Conservation (phyloP, 2,329 filamentous ascomycete species). For the Zymoseptoria brevis region DNA sequence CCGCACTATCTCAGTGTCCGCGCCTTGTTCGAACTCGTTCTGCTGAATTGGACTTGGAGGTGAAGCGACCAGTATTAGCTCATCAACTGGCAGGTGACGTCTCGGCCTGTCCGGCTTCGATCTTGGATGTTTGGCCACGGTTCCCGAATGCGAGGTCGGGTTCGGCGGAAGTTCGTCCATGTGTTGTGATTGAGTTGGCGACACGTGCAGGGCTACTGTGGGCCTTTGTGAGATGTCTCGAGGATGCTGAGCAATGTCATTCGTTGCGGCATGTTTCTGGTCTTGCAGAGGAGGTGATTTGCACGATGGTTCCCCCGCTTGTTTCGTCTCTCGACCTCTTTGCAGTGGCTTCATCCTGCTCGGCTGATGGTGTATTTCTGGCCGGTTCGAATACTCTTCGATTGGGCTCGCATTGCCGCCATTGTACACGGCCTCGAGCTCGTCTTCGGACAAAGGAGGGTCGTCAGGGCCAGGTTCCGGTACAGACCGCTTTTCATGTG, state of each 20-base stretch:
- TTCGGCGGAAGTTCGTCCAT: neutral
- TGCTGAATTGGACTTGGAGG: neutral
- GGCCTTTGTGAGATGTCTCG: neutral
- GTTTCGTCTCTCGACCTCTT: neutral
- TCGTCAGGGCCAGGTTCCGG: slow-evolving; percentile 19
- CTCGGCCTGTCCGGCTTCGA: neutral
- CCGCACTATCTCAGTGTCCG: slow-evolving; percentile 3
- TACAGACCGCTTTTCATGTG: neutral
- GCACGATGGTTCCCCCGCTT: neutral
- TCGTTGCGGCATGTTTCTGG: neutral
- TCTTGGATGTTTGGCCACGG: neutral
- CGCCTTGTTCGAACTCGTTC: neutral
- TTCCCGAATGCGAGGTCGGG: neutral
- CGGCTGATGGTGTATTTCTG: neutral
- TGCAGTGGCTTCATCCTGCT: neutral
- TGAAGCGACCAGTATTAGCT: slow-evolving; percentile 14
- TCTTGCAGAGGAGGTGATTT: neutral
- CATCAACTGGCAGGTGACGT: slow-evolving; percentile 13
- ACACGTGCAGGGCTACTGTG: neutral
- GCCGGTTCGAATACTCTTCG: neutral
- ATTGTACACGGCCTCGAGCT: slow-evolving; percentile 13
- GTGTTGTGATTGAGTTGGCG: neutral
- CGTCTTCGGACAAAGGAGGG: slow-evolving; percentile 24
- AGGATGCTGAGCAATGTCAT: neutral
- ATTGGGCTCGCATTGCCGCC: slow-evolving; percentile 8